Evolutionary conservation across 768 basidiomycete species (phyloP).

Genomic region (Termitomyces sp.): DNA sequence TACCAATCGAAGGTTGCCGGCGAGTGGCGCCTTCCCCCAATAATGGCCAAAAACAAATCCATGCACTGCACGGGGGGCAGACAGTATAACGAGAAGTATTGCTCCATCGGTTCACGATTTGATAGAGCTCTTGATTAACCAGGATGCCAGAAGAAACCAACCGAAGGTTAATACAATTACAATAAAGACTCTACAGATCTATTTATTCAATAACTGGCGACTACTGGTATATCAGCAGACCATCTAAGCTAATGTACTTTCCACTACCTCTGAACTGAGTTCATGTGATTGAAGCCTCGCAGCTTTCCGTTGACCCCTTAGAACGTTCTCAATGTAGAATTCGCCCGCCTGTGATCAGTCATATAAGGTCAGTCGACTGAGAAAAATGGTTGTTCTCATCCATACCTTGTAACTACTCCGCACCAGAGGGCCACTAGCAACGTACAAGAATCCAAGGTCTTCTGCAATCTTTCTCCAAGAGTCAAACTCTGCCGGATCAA

Average conservation of each 20-base stretch:
- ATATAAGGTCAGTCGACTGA: background rate
- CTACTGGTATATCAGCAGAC: background rate
- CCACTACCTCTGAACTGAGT: background rate
- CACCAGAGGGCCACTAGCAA: conserved; percentile 94
- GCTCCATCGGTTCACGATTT: no score
- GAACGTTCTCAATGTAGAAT: conserved; percentile 89
- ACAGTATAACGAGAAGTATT: no score
- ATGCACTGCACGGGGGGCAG: no score
- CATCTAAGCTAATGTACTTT: background rate
- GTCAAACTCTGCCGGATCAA: conserved; percentile 90
- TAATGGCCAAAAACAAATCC: no score
- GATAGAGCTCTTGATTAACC: background rate
- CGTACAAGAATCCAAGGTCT: conserved; percentile 93
- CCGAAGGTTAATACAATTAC: background rate
- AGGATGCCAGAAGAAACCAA: no score
- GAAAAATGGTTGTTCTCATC: background rate
- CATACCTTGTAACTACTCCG: conserved; percentile 94
- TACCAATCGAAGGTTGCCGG: no score
- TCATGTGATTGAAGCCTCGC: conserved; percentile 19
- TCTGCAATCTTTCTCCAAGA: conserved; percentile 88
- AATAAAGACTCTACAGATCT: background rate
- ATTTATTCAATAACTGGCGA: background rate
- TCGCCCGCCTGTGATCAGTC: conserved; percentile 75
- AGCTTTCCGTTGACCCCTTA: conserved; percentile 48
- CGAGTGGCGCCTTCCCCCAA: no score